Evolutionary conservation across 2,329 filamentous ascomycete genomes (phyloP), one percentile per base, ranked within the genome.

Genomic region (Periconia sp.): DNA sequence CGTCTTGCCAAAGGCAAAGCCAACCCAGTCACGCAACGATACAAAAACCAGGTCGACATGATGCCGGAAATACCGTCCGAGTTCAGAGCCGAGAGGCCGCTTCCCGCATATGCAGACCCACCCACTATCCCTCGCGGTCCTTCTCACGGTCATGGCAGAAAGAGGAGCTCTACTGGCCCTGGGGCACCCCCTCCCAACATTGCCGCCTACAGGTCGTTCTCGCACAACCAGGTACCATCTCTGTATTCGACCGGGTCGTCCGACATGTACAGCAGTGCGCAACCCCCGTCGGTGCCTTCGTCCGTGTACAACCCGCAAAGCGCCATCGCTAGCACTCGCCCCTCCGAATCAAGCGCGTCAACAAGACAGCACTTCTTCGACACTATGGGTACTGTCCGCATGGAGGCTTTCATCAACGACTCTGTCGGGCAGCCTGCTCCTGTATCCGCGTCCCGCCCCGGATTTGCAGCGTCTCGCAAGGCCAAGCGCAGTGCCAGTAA

Each of bases 391-490:
- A 97, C 92, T 1, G 86, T 97, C 45, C 86, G 94, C 27, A 97
- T 99, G 93, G 93, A 97, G 73, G 94, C 94, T 0, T 99, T 97
- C 72, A 95, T 99, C 61, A 83, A 86, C 59, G 76, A 77, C 33
- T 70, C 68, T 27, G 52, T 73, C 5, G 62, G 62, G 7, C 58
- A 62, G 15, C 33, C 33, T 14, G 33, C 10, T 3, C 33, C 33
- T 14, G 15, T n/a, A 14, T 60, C 56, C 37, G 43, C 19, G 19
- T 54, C 59, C 30, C 47, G 14, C 13, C 49, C 49, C 31, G 55
- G 52, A 17, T 51, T 61, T n/a, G 50, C 56, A 14, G 59, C 62
- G 40, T 45, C 63, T 23, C 63, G 62, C n/a, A 61, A 64, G 50
- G 61, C 63, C 6, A 56, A 68, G 49, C 65, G 69, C 42, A 65